Evolutionary conservation across 129 eudicot genomes (phyloP).

Genomic region (Arctium minus): DNA sequence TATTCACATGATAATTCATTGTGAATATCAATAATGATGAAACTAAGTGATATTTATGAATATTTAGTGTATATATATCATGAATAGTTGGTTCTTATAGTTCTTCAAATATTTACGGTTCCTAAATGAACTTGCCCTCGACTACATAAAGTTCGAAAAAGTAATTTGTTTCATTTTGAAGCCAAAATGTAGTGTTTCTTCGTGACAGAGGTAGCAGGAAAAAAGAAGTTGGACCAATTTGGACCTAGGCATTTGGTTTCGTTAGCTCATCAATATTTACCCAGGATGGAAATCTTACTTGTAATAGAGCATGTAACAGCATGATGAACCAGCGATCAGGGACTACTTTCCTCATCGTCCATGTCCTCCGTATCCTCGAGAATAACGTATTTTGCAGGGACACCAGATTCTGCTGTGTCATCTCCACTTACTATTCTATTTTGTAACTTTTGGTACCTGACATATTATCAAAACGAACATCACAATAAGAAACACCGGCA

Average conservation of each 20-base stretch:
- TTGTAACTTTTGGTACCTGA: conserved; percentile 75
- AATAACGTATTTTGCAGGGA: conserved; percentile 69
- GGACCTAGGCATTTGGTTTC: background rate
- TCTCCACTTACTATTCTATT: conserved; percentile 40
- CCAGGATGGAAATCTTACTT: conserved; percentile 10
- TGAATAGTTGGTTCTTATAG: too few relatives aligned
- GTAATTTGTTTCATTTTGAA: background rate
- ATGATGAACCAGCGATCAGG: conserved; percentile 26
- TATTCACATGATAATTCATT: too few relatives aligned
- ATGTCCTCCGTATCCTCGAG: conserved; percentile 70
- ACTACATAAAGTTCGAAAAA: too few relatives aligned
- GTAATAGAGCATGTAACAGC: conserved; percentile 16
- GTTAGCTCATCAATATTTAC: background rate
- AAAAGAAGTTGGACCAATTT: background rate
- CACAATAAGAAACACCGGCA: background rate
- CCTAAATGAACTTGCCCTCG: too few relatives aligned
- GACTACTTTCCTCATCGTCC: conserved; percentile 37
- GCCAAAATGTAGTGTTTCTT: background rate
- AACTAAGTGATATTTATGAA: too few relatives aligned
- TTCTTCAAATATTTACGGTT: too few relatives aligned
- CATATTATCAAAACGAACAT: background rate
- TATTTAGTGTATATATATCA: too few relatives aligned
- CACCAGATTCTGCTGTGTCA: conserved; percentile 7
- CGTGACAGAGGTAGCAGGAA: background rate
- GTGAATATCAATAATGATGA: too few relatives aligned